These are phyloP conservation scores for Bromus sterilis DNA, from an alignment of 176 grass and related monocot species.

Conservation along the genomic window DNA sequence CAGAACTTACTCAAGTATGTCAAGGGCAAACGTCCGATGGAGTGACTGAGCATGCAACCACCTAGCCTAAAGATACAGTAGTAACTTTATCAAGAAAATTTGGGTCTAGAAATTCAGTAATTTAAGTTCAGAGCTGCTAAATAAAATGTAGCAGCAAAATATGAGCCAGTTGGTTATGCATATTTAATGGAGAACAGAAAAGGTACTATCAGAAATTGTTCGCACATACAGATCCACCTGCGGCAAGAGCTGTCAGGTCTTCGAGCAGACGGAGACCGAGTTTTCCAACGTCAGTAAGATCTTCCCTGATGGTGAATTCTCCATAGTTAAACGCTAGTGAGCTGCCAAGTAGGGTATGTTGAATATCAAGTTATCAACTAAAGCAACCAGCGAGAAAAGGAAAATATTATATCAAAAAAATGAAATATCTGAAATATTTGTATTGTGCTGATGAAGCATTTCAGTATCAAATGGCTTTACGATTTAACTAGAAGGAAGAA, in stretches of 20 bases:
- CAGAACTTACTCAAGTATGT: slow-evolving; percentile 87
- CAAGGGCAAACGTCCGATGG: slow-evolving; percentile 88
- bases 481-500: slow-evolving; percentile 6
- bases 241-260: slow-evolving; percentile 99
- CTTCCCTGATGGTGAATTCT: slow-evolving; percentile 35
- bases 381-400: slow-evolving; percentile 14
- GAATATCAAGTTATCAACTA: slow-evolving; percentile 11
- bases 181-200: slow-evolving; percentile 11
- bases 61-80: slow-evolving; percentile 44
- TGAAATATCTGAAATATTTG: neutral
- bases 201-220: slow-evolving; percentile 34
- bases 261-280: slow-evolving; percentile 90
- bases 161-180: neutral
- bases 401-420: slow-evolving; percentile 1
- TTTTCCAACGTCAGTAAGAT: slow-evolving; percentile 74
- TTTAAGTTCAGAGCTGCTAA: neutral
- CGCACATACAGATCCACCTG: slow-evolving; percentile 99
- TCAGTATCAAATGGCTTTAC: slow-evolving; percentile 14
- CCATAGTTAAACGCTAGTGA: slow-evolving; percentile 34
- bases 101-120: slow-evolving; percentile 7
- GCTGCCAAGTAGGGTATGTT: slow-evolving; percentile 37
- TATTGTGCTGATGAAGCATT: neutral
- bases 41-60: slow-evolving; percentile 83
- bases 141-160: neutral
- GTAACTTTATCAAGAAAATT: slow-evolving; percentile 24